Evolutionary conservation across 441 rosid species (phyloP).

Genomic region (Breynia disticha): DNA sequence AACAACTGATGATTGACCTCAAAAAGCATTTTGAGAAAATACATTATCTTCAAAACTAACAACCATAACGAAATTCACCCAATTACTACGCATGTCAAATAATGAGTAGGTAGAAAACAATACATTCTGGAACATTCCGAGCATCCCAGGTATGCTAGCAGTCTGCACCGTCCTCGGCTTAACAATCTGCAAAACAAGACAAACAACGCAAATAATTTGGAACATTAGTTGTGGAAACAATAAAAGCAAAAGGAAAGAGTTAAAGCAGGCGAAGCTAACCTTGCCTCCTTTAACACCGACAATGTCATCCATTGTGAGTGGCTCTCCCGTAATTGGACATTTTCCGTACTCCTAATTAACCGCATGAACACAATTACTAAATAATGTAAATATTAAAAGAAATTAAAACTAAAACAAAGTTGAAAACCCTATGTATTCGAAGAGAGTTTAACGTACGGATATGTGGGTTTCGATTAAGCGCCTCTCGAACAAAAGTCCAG

Average conservation of each 20-base stretch:
- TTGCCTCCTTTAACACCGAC: constrained; percentile 68
- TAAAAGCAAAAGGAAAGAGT: too few species aligned
- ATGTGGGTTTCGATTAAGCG: constrained; percentile 84
- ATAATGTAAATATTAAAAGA: not conserved
- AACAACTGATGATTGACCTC: too few species aligned
- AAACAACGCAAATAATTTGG: too few species aligned
- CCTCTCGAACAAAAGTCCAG: constrained; percentile 87
- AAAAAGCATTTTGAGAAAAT: too few species aligned
- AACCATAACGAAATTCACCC: too few species aligned
- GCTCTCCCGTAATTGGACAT: constrained; percentile 89
- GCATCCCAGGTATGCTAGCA: constrained; percentile 96
- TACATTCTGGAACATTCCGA: constrained; percentile 91
- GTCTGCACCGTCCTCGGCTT: constrained; percentile 85
- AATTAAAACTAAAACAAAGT: not conserved
- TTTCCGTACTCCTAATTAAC: constrained; percentile 70
- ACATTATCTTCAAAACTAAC: too few species aligned
- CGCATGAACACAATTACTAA: not conserved
- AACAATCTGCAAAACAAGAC: constrained; percentile 44
- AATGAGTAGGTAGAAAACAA: constrained; percentile 1
- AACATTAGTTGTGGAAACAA: too few species aligned
- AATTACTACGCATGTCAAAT: not conserved
- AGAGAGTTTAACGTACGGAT: constrained; percentile 30
- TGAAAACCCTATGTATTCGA: constrained; percentile 21
- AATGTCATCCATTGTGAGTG: constrained; percentile 63
- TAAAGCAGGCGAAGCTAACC: too few species aligned